Conservation (phyloP, 345 rosid genomes). For the Syzygium grande region DNA sequence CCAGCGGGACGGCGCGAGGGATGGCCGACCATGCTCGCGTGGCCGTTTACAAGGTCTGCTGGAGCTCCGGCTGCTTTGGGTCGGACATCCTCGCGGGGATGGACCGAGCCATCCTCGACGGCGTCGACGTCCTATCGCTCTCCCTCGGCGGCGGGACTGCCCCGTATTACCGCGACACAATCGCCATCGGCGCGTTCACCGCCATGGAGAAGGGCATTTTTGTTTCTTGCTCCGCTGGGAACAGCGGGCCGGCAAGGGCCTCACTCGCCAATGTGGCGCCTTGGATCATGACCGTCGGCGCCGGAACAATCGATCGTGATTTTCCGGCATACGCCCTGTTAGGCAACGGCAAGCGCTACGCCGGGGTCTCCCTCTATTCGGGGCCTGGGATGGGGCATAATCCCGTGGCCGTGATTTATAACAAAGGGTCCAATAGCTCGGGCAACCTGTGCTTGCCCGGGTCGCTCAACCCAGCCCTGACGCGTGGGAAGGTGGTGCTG, state of each 20-base stretch:
- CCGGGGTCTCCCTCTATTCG: constrained; percentile 72
- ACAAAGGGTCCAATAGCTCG: constrained; percentile 24
- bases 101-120: constrained; percentile 78
- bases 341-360: constrained; percentile 34
- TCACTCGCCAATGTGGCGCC: constrained; percentile 81
- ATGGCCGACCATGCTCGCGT: constrained; percentile 74
- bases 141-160: constrained; percentile 85
- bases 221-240: constrained; percentile 82
- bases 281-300: constrained; percentile 95
- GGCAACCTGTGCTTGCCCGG: constrained; percentile 61
- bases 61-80: constrained; percentile 64
- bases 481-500: constrained; percentile 68
- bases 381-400: constrained; percentile 60
- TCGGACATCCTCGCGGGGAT: constrained; percentile 85
- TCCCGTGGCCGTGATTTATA: constrained; percentile 50
- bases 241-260: constrained; percentile 56
- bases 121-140: constrained; percentile 76
- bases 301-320: constrained; percentile 79
- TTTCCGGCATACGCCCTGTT: constrained; percentile 58
- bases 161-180: constrained; percentile 57
- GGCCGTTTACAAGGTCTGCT: constrained; percentile 82
- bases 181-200: constrained; percentile 70
- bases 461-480: constrained; percentile 41
- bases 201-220: constrained; percentile 81
- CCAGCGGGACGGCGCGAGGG: constrained; percentile 75